Conservation (phyloP, 768 basidiomycete species). For the Auriscalpium microsporum region DNA sequence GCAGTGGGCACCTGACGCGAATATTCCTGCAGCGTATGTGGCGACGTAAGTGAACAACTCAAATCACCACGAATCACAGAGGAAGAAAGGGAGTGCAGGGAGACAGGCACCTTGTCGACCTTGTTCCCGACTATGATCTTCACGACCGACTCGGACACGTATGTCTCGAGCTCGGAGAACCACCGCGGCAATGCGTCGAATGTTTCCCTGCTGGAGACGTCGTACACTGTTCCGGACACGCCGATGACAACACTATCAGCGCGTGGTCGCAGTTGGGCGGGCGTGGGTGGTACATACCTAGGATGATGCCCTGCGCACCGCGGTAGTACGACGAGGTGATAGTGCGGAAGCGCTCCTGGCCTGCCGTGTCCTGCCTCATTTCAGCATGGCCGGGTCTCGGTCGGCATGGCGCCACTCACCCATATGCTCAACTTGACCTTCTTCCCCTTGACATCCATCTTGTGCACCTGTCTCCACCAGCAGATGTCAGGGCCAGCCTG, state of each 20-base stretch:
- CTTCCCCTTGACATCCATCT: slow-evolving; percentile 77
- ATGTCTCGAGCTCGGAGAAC: slow-evolving; percentile 90
- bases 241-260: background rate
- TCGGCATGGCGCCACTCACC: slow-evolving; percentile 42
- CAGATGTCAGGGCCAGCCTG: background rate
- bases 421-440: slow-evolving; percentile 94
- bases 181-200: slow-evolving; percentile 93
- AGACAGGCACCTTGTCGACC: slow-evolving; percentile 65
- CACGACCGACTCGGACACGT: slow-evolving; percentile 76
- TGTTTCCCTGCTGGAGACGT: slow-evolving; percentile 85
- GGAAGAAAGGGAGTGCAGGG: background rate
- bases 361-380: slow-evolving; percentile 75
- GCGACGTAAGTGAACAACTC: too few relatives aligned
- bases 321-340: slow-evolving; percentile 95
- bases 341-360: slow-evolving; percentile 94
- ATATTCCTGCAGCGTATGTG: slow-evolving; percentile 52
- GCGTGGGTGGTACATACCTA: slow-evolving; percentile 36
- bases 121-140: slow-evolving; percentile 96
- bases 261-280: background rate
- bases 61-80: background rate
- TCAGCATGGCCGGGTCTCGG: background rate
- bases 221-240: slow-evolving; percentile 59
- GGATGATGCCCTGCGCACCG: slow-evolving; percentile 75
- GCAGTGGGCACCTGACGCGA: slow-evolving; percentile 76
- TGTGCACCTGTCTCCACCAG: slow-evolving; percentile 53